Conservation (phyloP, 805 yeast genomes). For the Kluyveromyces siamensis region DNA sequence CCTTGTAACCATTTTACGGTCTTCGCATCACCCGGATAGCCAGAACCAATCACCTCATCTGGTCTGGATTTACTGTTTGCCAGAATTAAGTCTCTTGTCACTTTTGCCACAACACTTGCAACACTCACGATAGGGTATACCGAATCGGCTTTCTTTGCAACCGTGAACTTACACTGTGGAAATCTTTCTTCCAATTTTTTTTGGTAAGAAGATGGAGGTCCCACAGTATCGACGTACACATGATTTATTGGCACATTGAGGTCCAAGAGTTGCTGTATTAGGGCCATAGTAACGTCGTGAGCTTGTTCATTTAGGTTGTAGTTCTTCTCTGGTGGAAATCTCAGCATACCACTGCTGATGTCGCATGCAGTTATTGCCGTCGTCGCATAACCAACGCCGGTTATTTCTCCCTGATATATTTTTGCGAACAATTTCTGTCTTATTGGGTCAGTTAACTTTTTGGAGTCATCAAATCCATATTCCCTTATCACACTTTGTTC, state of each 20-base stretch:
- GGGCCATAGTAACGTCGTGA: slow-evolving; percentile 80
- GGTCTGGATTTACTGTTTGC: slow-evolving; percentile 14
- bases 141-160: slow-evolving; percentile 92
- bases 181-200: slow-evolving; percentile 60
- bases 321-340: slow-evolving; percentile 40
- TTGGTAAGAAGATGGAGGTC: slow-evolving; percentile 84
- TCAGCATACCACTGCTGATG: slow-evolving; percentile 81
- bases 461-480: slow-evolving; percentile 90
- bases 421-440: slow-evolving; percentile 53
- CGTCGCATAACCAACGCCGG: slow-evolving; percentile 80
- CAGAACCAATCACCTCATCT: slow-evolving; percentile 61
- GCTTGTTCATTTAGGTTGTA: slow-evolving; percentile 89
- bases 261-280: slow-evolving; percentile 58
- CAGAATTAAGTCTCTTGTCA: slow-evolving; percentile 66
- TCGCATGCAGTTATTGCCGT: slow-evolving; percentile 80
- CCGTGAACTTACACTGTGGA: slow-evolving; percentile 65
- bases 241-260: slow-evolving; percentile 57
- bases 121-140: slow-evolving; percentile 86
- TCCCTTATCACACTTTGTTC: slow-evolving; percentile 35
- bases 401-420: slow-evolving; percentile 45
- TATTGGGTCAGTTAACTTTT: slow-evolving; percentile 64
- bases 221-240: slow-evolving; percentile 91
- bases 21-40: slow-evolving; percentile 89
- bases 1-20: slow-evolving; percentile 68
- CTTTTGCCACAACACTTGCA: slow-evolving; percentile 94